Evolutionary conservation across 495 filamentous ascomycete species (phyloP), one percentile per base, ranked within the genome.

Genomic region (Daldinia caldariorum): DNA sequence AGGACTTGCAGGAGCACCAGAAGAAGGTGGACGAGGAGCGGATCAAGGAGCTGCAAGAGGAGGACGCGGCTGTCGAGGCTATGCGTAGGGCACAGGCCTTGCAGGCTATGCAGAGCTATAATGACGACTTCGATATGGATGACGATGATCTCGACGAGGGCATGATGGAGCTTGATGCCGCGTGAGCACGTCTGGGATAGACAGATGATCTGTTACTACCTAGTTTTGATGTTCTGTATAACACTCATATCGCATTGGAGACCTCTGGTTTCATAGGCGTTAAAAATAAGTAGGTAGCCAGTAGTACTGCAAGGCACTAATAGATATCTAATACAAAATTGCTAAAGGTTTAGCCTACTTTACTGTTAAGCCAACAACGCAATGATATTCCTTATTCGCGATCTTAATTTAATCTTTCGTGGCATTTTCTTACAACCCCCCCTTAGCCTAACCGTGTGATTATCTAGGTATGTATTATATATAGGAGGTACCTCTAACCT

Each of bases 1-100:
- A 83, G 61, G 91, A 99, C 70, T 78, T 99, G 61, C 83, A 88
- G 74, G 82, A 79, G 35, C 91, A 97, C 77, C 89, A 97, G 83
- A 84, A 88, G 79, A 93, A 91, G 81, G 78, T 89, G 62, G 89
- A 91, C 61, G 85, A 90, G 59, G 90, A 92, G 59, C 63, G 73
- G 50, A 84, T 85, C 51, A 58, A 70, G 51, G 82, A 83, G 67
- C 45, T 86, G 43, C 76, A 75, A n/a, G 66, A 66, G 10, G 73
- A 74, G 20, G 61, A 53, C 32, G 56, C 61, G 20, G 61, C 66
- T 8, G 51, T 66, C 26, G 67, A 66, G 72, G 73, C 53, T 4
- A 49, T 69, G 43, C 58, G 50, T 26, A 61, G 51, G 10, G 73
- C 70, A 0, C 73, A 74, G 57, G 70, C 69, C 16, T 39, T 53